Conservation (phyloP, 371 early-diverging fungal species). For the Paramicrosporidium saccamoebae region DNA sequence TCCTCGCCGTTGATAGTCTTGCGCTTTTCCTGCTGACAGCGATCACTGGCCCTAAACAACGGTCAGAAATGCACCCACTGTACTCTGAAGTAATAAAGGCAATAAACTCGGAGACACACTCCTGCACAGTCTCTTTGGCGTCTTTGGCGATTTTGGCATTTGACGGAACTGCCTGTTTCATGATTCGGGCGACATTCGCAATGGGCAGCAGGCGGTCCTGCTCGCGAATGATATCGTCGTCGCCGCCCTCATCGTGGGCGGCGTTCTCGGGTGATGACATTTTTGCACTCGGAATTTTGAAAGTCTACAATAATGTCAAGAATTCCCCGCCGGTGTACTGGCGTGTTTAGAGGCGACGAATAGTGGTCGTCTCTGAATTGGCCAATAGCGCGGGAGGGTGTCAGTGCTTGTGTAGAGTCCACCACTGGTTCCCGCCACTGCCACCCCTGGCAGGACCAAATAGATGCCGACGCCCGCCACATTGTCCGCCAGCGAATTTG, state of each 20-base stretch:
- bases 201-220: conserved; percentile 89
- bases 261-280: too few species aligned
- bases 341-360: too few species aligned
- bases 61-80: conserved; percentile 3
- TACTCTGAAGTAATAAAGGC: conserved; percentile 92
- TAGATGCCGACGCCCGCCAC: too few species aligned
- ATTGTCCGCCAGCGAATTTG: too few species aligned
- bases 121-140: conserved; percentile 92
- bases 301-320: too few species aligned
- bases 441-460: too few species aligned
- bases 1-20: conserved; percentile 99
- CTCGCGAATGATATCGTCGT: conserved; percentile 43
- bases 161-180: conserved; percentile 90
- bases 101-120: conserved; percentile 97
- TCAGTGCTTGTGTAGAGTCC: too few species aligned
- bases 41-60: conserved; percentile 36
- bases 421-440: too few species aligned
- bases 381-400: too few species aligned
- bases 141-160: conserved; percentile 97
- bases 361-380: too few species aligned
- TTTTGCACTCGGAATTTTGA: too few species aligned
- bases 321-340: too few species aligned
- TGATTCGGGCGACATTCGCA: conserved; percentile 86
- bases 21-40: conserved; percentile 77
- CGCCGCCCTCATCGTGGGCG: conserved; percentile 9